Conservation (phyloP, 352 stramenopile genomes). For the Halophytophthora polymorphica region DNA sequence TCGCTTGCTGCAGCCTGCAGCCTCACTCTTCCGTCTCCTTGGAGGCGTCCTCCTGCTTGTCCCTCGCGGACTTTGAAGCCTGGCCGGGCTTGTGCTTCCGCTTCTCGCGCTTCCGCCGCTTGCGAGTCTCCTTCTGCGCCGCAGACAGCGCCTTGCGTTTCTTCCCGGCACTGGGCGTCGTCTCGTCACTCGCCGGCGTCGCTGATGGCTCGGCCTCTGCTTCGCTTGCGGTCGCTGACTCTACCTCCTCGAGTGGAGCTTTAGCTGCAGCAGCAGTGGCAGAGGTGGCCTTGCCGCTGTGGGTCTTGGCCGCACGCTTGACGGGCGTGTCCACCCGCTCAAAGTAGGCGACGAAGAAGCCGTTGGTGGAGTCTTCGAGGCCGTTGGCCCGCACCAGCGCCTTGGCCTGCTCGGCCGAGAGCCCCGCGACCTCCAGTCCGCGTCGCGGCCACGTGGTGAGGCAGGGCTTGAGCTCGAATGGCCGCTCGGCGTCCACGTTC, state of each 20-base stretch:
- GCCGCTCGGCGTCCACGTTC: constrained; percentile 35
- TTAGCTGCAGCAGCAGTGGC: background rate
- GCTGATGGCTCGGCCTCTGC: background rate
- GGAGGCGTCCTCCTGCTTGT: constrained; percentile 2
- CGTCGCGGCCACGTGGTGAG: constrained; percentile 74
- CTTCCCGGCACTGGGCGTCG: constrained; percentile 12
- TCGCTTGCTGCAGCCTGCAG: constrained; percentile 1
- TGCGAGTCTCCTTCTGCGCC: constrained; percentile 67
- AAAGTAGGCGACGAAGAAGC: constrained; percentile 98
- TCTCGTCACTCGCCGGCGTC: constrained; percentile 1
- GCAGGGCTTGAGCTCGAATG: constrained; percentile 67
- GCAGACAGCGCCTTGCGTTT: constrained; percentile 70
- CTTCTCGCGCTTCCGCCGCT: constrained; percentile 72
- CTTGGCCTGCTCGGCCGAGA: constrained; percentile 62
- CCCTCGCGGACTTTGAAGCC: background rate
- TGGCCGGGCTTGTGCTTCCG: constrained; percentile 36
- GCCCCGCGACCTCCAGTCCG: constrained; percentile 51
- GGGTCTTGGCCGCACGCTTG: too few relatives aligned
- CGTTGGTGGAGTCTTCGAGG: constrained; percentile 93
- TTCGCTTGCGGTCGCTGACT: background rate
- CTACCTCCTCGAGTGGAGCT: constrained; percentile 1
- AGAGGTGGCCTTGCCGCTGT: constrained; percentile 2
- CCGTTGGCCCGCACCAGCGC: constrained; percentile 90
- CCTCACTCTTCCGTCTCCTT: constrained; percentile 10
- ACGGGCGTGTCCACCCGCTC: constrained; percentile 40